These are phyloP conservation scores for Microthlaspi erraticum DNA, from an alignment of 345 rosid species.

Conservation along the genomic window DNA sequence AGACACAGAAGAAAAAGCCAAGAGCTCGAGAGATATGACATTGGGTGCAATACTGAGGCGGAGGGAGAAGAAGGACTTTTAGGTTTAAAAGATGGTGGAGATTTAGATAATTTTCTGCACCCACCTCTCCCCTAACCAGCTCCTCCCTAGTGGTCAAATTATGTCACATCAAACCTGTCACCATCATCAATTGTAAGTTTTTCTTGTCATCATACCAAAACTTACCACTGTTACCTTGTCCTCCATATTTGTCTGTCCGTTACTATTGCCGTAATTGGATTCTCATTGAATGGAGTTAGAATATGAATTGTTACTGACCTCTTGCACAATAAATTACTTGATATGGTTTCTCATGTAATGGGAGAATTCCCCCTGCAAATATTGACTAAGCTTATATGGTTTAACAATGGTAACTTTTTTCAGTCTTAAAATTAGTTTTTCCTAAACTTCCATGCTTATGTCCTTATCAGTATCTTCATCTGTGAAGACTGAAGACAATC, in stretches of 20 bases:
- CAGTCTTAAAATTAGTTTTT: background rate
- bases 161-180: constrained; percentile 38
- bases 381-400: background rate
- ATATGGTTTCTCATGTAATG: background rate
- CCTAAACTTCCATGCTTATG: background rate
- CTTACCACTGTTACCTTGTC: constrained; percentile 25
- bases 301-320: background rate
- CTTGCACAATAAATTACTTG: background rate
- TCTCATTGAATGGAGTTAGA: constrained; percentile 11
- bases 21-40: constrained; percentile 40
- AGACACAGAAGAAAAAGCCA: constrained; percentile 47
- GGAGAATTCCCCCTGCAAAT: background rate
- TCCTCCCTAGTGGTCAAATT: constrained; percentile 37
- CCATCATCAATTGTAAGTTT: constrained; percentile 34
- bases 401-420: background rate
- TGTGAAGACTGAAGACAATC: constrained; percentile 9
- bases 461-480: constrained; percentile 8
- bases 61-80: constrained; percentile 38
- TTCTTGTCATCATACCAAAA: constrained; percentile 35
- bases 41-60: constrained; percentile 31
- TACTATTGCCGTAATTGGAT: constrained; percentile 19
- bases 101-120: constrained; percentile 42
- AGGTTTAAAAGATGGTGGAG: constrained; percentile 48
- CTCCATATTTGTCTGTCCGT: constrained; percentile 31
- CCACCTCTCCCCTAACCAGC: constrained; percentile 48